These are phyloP conservation scores for Eragrostis tef DNA, from an alignment of 202 grass and related monocot species.

Conservation along the genomic window DNA sequence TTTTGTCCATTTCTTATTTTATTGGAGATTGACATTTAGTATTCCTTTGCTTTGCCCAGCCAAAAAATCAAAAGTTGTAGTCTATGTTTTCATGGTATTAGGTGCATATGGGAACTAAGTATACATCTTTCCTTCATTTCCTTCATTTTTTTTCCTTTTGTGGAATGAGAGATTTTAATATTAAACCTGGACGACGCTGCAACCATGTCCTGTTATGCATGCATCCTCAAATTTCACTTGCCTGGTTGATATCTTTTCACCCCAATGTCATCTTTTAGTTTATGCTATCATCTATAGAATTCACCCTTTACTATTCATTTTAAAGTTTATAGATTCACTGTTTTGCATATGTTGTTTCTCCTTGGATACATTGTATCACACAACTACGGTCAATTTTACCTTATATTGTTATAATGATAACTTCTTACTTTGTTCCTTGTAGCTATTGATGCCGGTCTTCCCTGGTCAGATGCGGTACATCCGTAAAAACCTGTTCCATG, in stretches of 20 bases:
- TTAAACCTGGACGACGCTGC: conserved; percentile 6
- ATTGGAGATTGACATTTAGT: conserved; percentile 42
- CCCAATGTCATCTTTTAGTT: conserved; percentile 33
- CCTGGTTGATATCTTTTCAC: not conserved
- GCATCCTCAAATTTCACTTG: conserved; percentile 3
- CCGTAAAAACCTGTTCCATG: conserved; percentile 94
- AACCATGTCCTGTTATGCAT: conserved; percentile 12
- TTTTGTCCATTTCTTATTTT: conserved; percentile 53
- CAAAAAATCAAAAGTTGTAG: conserved; percentile 27
- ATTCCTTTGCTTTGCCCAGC: conserved; percentile 44
- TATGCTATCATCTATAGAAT: conserved; percentile 7
- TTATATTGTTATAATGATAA: conserved; percentile 17
- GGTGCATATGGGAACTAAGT: not conserved
- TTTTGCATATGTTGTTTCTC: conserved; percentile 13
- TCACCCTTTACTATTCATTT: conserved; percentile 31
- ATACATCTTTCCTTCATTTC: not conserved
- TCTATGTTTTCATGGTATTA: conserved; percentile 37
- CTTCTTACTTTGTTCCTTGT: conserved; percentile 34
- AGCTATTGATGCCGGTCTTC: conserved; percentile 98
- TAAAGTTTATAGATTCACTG: not conserved
- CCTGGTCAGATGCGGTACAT: conserved; percentile 96
- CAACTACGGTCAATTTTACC: conserved; percentile 17
- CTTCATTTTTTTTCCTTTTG: not conserved
- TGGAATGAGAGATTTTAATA: conserved; percentile 22
- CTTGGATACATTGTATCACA: conserved; percentile 37